Conservation (phyloP, 495 filamentous ascomycete species). For the Hyaloscypha hepaticicola region DNA sequence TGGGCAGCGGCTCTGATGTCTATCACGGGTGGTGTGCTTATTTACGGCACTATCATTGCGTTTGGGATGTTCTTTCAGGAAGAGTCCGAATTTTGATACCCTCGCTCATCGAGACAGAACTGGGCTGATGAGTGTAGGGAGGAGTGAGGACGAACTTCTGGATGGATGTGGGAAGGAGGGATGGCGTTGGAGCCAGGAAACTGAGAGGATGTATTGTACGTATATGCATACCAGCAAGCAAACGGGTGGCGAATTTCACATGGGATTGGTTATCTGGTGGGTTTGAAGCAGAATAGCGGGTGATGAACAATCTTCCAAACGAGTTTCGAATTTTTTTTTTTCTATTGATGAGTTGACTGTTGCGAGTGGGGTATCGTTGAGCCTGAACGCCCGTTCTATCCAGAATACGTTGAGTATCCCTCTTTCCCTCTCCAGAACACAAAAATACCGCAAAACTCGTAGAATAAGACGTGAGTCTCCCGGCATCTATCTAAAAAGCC, state of each 20-base stretch:
- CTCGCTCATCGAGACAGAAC: background rate
- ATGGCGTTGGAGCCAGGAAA: background rate
- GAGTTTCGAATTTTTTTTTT: slow-evolving; percentile 12
- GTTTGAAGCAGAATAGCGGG: slow-evolving; percentile 2
- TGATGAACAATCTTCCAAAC: background rate
- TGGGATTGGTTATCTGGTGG: background rate
- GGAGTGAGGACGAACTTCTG: background rate
- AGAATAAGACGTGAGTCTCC: slow-evolving; percentile 8
- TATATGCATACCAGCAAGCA: slow-evolving; percentile 1
- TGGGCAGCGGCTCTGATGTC: slow-evolving; percentile 94
- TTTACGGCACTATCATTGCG: slow-evolving; percentile 96
- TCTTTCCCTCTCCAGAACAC: background rate
- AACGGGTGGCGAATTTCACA: background rate
- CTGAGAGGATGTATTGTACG: background rate
- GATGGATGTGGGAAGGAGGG: background rate
- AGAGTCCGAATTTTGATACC: slow-evolving; percentile 73
- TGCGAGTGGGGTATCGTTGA: slow-evolving; percentile 20
- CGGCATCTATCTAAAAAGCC: slow-evolving; percentile 41
- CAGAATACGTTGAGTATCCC: slow-evolving; percentile 32
- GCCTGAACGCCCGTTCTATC: slow-evolving; percentile 21
- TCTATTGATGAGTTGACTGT: background rate
- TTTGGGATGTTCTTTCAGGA: slow-evolving; percentile 98
- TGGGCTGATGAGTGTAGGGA: background rate
- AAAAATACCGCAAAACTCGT: background rate
- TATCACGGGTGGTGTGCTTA: slow-evolving; percentile 85